Percentiles rank a stretch among this genome's conserved stretches.
phyloP scores from a whole-genome alignment of 2,329 filamentous ascomycete genomes.

The Fusarium nisikadoi region DNA sequence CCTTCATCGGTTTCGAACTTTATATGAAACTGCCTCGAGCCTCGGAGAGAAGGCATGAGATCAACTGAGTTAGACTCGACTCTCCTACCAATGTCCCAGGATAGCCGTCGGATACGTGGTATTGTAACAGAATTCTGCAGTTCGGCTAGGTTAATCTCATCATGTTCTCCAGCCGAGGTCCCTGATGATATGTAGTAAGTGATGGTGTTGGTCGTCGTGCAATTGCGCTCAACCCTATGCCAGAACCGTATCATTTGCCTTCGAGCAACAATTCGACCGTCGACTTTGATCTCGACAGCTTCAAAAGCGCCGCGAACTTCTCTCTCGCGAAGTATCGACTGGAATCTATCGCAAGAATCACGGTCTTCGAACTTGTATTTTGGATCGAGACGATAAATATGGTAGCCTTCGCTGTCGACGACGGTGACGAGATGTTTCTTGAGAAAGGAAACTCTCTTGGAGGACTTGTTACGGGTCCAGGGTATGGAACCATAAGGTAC shows the following conservation, averaged over 20 bases:
- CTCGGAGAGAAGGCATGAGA: background rate
- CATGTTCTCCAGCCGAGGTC: background rate
- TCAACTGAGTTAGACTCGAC: background rate
- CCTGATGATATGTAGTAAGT: conserved; percentile 1
- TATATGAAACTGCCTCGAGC: background rate
- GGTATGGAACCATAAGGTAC: conserved; percentile 4
- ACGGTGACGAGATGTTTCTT: conserved; percentile 5
- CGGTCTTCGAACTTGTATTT: conserved; percentile 8
- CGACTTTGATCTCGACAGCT: background rate
- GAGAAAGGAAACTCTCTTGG: background rate
- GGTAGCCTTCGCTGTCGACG: conserved; percentile 7
- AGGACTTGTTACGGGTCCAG: background rate
- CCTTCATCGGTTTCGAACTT: conserved; percentile 1
- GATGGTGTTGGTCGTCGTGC: background rate
- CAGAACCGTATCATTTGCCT: conserved; percentile 8
- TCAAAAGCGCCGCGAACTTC: background rate
- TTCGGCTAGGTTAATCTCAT: background rate
- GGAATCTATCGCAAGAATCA: background rate
- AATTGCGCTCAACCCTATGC: background rate
- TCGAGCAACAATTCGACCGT: background rate
- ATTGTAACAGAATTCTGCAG: background rate
- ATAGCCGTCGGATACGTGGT: background rate
- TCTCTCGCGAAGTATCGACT: conserved; percentile 4
- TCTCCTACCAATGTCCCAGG: background rate
- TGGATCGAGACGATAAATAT: conserved; percentile 6